These are phyloP conservation scores for Euphorbia schlechtendalii DNA, from an alignment of 441 rosid genomes.

Conservation along the genomic window DNA sequence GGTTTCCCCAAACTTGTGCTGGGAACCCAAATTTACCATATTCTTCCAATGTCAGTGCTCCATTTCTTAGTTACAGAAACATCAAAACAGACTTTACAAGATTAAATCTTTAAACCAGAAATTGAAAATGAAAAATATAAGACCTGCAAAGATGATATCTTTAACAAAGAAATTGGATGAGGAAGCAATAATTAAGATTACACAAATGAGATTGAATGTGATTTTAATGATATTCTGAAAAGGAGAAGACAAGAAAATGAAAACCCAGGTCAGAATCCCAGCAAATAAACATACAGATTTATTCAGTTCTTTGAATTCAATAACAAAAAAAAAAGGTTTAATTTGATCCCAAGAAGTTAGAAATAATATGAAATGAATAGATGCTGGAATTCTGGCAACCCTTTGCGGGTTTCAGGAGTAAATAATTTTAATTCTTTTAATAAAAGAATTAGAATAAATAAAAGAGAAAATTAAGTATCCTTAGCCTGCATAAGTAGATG, in stretches of 20 bases:
- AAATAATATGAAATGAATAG: not conserved
- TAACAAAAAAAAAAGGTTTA: not conserved
- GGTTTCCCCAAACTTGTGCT: conserved; percentile 20
- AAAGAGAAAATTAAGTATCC: not conserved
- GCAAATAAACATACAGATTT: conserved; percentile 15
- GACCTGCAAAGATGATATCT: no score
- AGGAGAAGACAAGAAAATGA: not conserved
- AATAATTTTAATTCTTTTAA: not conserved
- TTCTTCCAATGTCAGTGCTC: conserved; percentile 12
- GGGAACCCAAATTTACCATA: conserved; percentile 26
- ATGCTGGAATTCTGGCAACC: conserved; percentile 21
- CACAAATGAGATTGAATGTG: no score
- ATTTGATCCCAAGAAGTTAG: not conserved
- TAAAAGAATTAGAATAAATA: not conserved
- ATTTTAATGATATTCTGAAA: not conserved
- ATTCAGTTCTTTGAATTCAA: not conserved
- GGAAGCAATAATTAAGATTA: no score
- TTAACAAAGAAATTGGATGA: no score
- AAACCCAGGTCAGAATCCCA: conserved; percentile 26
- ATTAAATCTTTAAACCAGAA: no score
- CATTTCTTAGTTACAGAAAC: not conserved
- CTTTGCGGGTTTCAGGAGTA: not conserved
- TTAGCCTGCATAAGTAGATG: conserved; percentile 4
- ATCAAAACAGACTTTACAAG: no score
- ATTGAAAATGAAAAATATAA: no score